Evolutionary conservation across 306 rosid genomes (phyloP), one percentile per base, ranked within the genome.

Genomic region (Styphnolobium japonicum): DNA sequence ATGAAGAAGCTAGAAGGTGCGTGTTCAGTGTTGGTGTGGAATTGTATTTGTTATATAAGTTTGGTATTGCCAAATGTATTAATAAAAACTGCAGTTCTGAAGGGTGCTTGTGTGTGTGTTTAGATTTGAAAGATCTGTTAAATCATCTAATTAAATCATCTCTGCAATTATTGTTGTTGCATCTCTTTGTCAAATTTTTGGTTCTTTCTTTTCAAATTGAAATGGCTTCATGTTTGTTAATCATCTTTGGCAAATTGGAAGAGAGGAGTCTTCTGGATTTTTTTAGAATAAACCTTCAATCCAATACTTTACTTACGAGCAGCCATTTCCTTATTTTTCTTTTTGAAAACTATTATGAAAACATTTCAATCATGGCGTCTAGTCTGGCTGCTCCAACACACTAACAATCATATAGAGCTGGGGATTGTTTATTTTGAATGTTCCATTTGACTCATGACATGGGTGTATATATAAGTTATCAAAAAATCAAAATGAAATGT

Each of bases 1-100:
- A 93, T 78, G 99, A 93, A 81, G 99, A 96, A 79, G 97, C 97
- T 83, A 93, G 98, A 84, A 90, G 98, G 99, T 95, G 56, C 34
- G n/a, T 76, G 72, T 53, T 52, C 25, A 22, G 51, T 29, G 72
- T 45, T 69, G 61, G 79, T 75, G 56, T 61, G 39, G 45, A 71
- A 55, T 56, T 81, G 21, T 43, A 43, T 61, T 37, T 39, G 46
- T 73, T 23, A 33, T 56, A 43, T 49, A 9, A 78, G 16, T 75
- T 76, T 21, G 53, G 19, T 75, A 23, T 25, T 53, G n/a, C 62
- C 31, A 29, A 19, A 7, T 82, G 22, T 46, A 62, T 43, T 42
- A 25, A 19, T 51, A 53, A n/a, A 48, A 71, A 3, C 19, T 55
- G 23, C 76, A 1, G 55, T 55, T 76, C 34, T 70, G 64, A 52